Evolutionary conservation across 2,329 filamentous ascomycete genomes (phyloP).

Genomic region (Fusarium annulatum): DNA sequence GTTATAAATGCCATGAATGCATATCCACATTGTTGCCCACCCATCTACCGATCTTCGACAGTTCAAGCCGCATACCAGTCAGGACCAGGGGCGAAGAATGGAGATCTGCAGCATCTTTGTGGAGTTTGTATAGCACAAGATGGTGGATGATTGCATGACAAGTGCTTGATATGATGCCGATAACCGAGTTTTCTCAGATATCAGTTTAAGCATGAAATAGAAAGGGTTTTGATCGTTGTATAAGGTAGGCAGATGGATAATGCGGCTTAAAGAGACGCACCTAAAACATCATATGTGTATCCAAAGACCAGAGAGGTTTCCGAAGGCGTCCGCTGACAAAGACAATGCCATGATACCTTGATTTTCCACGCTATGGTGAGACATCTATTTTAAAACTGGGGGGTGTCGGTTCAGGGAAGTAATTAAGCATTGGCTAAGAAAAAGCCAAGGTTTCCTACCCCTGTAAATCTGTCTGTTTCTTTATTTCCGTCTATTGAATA

Average conservation of each 20-base stretch:
- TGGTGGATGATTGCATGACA: background rate
- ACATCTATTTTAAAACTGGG: slow-evolving; percentile 20
- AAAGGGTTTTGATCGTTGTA: background rate
- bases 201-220: background rate
- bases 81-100: slow-evolving; percentile 5
- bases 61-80: background rate
- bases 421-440: slow-evolving; percentile 32
- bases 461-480: background rate
- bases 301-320: background rate
- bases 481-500: background rate
- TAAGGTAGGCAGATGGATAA: background rate
- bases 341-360: background rate
- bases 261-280: slow-evolving; percentile 1
- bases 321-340: background rate
- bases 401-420: slow-evolving; percentile 2
- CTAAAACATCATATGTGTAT: background rate
- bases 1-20: background rate
- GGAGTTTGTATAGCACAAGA: background rate
- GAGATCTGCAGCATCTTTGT: slow-evolving; percentile 14
- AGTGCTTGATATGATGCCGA: slow-evolving; percentile 5
- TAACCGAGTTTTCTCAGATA: slow-evolving; percentile 5
- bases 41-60: slow-evolving; percentile 15
- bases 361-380: background rate
- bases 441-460: slow-evolving; percentile 10
- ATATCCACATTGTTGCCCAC: slow-evolving; percentile 1